phyloP scores from a whole-genome alignment of 202 grass and related monocot species.

The Hordeum pubiflorum region DNA sequence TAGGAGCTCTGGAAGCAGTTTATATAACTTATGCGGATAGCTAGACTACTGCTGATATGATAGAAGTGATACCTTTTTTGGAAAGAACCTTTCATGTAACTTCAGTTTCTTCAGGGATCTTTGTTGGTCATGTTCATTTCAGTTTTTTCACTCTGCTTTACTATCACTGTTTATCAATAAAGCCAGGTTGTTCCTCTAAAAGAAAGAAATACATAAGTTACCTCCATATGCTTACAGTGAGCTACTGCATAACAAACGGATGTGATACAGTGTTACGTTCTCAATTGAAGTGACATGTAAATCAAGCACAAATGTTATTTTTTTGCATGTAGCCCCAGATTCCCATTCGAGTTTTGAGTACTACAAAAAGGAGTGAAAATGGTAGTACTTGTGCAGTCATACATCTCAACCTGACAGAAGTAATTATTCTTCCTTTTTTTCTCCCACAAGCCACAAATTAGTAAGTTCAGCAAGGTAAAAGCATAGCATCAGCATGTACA shows the following conservation, averaged over 20 bases:
- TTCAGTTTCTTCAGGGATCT: neutral
- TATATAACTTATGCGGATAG: neutral
- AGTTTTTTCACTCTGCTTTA: neutral
- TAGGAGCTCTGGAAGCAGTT: neutral
- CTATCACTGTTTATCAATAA: neutral
- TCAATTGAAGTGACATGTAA: neutral
- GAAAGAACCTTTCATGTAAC: neutral
- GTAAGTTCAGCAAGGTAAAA: neutral
- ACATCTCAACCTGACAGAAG: neutral
- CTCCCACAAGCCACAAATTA: neutral
- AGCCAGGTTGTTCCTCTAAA: neutral
- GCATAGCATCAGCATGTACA: constrained; percentile 6
- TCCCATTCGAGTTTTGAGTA: neutral
- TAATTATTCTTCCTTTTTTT: neutral
- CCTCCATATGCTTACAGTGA: neutral
- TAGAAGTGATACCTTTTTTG: neutral
- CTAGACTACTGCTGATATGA: neutral
- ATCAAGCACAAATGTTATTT: neutral
- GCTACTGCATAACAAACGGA: neutral
- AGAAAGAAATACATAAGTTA: neutral
- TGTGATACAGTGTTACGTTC: neutral
- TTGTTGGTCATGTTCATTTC: neutral
- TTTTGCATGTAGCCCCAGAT: neutral
- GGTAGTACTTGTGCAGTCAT: neutral
- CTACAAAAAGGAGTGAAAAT: neutral